These are phyloP conservation scores for Mycena chlorophos DNA, from an alignment of 768 basidiomycete genomes.

Conservation along the genomic window DNA sequence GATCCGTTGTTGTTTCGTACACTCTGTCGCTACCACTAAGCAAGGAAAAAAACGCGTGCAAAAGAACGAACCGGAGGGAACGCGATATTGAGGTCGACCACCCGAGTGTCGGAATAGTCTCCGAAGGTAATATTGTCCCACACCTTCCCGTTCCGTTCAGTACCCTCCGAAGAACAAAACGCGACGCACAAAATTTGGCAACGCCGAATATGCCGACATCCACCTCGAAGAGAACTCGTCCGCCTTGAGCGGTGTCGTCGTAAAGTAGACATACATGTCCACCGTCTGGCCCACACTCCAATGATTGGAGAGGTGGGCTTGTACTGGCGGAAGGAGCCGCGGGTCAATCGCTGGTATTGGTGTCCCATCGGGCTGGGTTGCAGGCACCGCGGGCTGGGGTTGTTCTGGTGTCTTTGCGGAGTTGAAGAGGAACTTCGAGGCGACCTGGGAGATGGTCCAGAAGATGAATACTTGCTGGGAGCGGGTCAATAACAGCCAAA, in stretches of 20 bases:
- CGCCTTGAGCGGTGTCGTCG: constrained; percentile 56
- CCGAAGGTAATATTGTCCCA: constrained; percentile 82
- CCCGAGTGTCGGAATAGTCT: constrained; percentile 65
- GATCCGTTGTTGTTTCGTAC: constrained; percentile 83
- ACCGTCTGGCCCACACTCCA: constrained; percentile 64
- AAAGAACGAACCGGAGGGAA: constrained; percentile 60
- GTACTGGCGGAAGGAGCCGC: constrained; percentile 51
- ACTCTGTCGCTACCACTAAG: constrained; percentile 40
- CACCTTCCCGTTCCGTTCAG: too few species aligned
- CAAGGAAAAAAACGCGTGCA: not conserved
- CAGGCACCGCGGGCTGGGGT: constrained; percentile 28
- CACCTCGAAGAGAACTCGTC: constrained; percentile 59
- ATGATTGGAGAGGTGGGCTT: constrained; percentile 42
- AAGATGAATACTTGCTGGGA: constrained; percentile 73
- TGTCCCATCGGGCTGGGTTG: constrained; percentile 17
- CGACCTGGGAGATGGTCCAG: constrained; percentile 63
- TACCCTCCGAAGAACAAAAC: constrained; percentile 79
- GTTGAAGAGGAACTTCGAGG: constrained; percentile 21
- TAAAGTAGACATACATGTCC: constrained; percentile 73
- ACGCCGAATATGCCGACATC: constrained; percentile 48
- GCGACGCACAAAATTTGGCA: constrained; percentile 75
- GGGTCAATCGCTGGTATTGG: constrained; percentile 42
- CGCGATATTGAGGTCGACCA: constrained; percentile 56
- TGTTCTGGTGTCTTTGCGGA: constrained; percentile 28
- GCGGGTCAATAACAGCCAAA: too few species aligned